Conservation (phyloP, 2,329 filamentous ascomycete genomes). For the Aspergillus oerlinghausenensis region DNA sequence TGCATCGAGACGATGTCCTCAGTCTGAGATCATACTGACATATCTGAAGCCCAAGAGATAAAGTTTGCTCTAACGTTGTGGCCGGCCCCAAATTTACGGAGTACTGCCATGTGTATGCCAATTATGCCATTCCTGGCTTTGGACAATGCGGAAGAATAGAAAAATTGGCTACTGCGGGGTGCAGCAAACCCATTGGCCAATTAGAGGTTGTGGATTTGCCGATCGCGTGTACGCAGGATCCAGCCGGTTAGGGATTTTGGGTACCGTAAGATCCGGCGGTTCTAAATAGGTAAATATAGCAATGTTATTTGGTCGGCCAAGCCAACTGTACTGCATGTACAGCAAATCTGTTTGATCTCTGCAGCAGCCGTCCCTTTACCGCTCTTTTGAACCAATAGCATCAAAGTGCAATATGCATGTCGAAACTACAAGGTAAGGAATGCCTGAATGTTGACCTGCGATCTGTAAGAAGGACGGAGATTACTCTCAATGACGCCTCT, state of each 20-base stretch:
- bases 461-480: neutral
- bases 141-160: neutral
- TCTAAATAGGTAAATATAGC: no score
- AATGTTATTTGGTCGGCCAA: neutral
- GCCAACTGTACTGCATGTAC: neutral
- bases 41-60: neutral
- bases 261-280: neutral
- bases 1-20: neutral
- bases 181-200: slow-evolving; percentile 13
- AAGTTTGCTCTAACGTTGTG: neutral
- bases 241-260: neutral
- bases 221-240: neutral
- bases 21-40: neutral
- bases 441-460: neutral
- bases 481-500: neutral
- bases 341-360: neutral
- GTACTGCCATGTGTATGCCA: neutral
- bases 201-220: neutral
- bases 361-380: slow-evolving; percentile 12
- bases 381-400: slow-evolving; percentile 7
- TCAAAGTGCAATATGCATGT: slow-evolving; percentile 4
- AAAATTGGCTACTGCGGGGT: slow-evolving; percentile 10
- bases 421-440: neutral
- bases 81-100: neutral
- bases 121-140: neutral